Evolutionary conservation across 2,329 filamentous ascomycete genomes (phyloP).

Genomic region (Nemania sp.): DNA sequence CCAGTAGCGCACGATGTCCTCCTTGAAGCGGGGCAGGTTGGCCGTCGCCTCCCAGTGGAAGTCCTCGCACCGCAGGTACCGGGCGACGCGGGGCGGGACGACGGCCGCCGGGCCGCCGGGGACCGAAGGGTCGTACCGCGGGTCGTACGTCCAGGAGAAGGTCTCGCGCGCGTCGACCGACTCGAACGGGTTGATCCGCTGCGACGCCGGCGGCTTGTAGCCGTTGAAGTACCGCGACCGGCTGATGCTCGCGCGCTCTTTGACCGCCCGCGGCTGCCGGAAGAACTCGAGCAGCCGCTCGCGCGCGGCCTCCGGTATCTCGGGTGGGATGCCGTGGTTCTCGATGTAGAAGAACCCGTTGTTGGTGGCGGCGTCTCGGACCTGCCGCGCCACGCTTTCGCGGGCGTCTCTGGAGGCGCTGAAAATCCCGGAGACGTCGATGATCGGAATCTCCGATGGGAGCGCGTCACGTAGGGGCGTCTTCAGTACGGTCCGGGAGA

Average conservation of each 20-base stretch:
- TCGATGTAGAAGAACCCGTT: conserved; percentile 52
- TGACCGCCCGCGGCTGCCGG: conserved; percentile 33
- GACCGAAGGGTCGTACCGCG: conserved; percentile 36
- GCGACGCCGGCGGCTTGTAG: conserved; percentile 43
- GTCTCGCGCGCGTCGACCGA: conserved; percentile 41
- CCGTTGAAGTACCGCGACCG: conserved; percentile 47
- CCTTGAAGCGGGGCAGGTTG: conserved; percentile 43
- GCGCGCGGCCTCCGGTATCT: conserved; percentile 39
- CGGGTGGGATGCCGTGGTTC: conserved; percentile 38
- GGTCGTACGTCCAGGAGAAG: conserved; percentile 44
- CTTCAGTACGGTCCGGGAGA: conserved; percentile 30
- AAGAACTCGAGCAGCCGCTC: conserved; percentile 34
- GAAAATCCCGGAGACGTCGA: conserved; percentile 49
- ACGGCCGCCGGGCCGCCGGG: conserved; percentile 40
- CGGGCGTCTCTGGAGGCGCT: conserved; percentile 43
- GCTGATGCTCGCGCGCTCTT: conserved; percentile 40
- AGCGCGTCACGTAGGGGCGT: conserved; percentile 34
- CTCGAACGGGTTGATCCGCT: conserved; percentile 33
- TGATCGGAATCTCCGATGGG: conserved; percentile 45
- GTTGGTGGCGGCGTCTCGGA: conserved; percentile 46
- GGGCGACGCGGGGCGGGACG: conserved; percentile 27
- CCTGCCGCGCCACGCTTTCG: conserved; percentile 44
- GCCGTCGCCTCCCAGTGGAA: conserved; percentile 35
- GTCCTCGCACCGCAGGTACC: conserved; percentile 30
- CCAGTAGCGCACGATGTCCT: conserved; percentile 43